Evolutionary conservation across 768 basidiomycete genomes (phyloP).

Genomic region (Russula sp.): DNA sequence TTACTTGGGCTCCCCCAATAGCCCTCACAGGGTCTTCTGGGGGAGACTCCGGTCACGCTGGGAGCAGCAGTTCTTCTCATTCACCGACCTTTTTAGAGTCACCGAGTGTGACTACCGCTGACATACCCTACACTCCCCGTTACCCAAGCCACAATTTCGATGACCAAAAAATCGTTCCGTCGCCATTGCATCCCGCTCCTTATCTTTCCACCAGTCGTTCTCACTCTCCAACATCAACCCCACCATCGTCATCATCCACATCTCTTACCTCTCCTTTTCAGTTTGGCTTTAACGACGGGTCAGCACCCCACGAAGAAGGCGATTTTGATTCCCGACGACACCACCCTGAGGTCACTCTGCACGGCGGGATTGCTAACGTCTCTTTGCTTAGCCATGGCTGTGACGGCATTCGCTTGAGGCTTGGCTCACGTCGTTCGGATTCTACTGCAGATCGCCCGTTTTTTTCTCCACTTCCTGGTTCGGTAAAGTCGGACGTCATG

Average conservation of each 20-base stretch:
- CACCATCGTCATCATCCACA: constrained; percentile 54
- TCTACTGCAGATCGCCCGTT: constrained; percentile 45
- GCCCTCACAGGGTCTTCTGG: constrained; percentile 34
- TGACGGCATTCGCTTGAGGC: constrained; percentile 57
- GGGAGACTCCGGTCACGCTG: constrained; percentile 38
- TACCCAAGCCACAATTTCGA: constrained; percentile 37
- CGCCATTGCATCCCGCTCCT: constrained; percentile 44
- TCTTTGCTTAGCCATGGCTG: constrained; percentile 46
- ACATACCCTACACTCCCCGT: constrained; percentile 43
- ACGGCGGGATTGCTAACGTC: constrained; percentile 69
- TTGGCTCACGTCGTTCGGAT: constrained; percentile 44
- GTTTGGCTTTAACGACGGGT: constrained; percentile 54
- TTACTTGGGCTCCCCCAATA: constrained; percentile 26
- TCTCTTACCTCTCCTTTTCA: constrained; percentile 62
- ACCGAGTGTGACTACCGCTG: constrained; percentile 47
- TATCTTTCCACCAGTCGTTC: constrained; percentile 68
- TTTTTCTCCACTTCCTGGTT: constrained; percentile 43
- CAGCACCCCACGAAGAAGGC: constrained; percentile 47
- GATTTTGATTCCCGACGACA: constrained; percentile 66
- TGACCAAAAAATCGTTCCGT: constrained; percentile 51
- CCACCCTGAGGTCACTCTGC: constrained; percentile 59
- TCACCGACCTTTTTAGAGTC: constrained; percentile 51
- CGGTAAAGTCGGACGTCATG: constrained; percentile 46
- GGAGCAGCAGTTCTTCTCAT: constrained; percentile 42
- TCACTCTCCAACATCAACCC: constrained; percentile 62